These are phyloP conservation scores for Singerocomus inundabilis DNA, from an alignment of 1,284 basidiomycete genomes.

Conservation along the genomic window DNA sequence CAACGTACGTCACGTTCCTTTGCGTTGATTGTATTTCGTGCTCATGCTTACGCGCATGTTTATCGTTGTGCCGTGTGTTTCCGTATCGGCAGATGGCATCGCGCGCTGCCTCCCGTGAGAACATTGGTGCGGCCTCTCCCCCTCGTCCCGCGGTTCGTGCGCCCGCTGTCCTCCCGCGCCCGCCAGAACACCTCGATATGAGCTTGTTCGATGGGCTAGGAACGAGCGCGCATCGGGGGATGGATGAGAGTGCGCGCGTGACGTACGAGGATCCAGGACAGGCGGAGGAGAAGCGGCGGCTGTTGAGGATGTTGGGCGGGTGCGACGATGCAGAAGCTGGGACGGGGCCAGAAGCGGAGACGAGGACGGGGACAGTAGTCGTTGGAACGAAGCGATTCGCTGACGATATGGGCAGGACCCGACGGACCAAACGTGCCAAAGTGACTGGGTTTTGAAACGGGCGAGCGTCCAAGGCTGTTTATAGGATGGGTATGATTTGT, in stretches of 20 bases:
- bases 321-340: constrained; percentile 10
- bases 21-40: not conserved
- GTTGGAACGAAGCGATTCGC: not conserved
- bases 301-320: constrained; percentile 38
- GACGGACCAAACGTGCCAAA: constrained; percentile 20
- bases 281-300: constrained; percentile 50
- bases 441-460: constrained; percentile 12
- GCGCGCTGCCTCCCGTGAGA: constrained; percentile 37
- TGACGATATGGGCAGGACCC: not conserved
- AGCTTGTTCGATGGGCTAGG: constrained; percentile 30
- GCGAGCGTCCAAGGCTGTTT: too few relatives aligned
- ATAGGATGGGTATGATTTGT: too few relatives aligned
- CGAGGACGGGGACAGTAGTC: not conserved
- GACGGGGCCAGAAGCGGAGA: not conserved
- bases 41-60: not conserved
- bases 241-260: constrained; percentile 51
- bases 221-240: constrained; percentile 6
- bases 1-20: constrained; percentile 38
- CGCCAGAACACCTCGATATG: constrained; percentile 23
- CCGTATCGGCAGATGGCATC: constrained; percentile 42
- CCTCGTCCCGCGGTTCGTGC: constrained; percentile 7
- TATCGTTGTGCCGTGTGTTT: not conserved
- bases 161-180: not conserved
- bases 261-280: constrained; percentile 69
- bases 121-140: constrained; percentile 22